Evolutionary conservation across 1,284 basidiomycete species (phyloP).

Genomic region (Cryptococcus floricola): DNA sequence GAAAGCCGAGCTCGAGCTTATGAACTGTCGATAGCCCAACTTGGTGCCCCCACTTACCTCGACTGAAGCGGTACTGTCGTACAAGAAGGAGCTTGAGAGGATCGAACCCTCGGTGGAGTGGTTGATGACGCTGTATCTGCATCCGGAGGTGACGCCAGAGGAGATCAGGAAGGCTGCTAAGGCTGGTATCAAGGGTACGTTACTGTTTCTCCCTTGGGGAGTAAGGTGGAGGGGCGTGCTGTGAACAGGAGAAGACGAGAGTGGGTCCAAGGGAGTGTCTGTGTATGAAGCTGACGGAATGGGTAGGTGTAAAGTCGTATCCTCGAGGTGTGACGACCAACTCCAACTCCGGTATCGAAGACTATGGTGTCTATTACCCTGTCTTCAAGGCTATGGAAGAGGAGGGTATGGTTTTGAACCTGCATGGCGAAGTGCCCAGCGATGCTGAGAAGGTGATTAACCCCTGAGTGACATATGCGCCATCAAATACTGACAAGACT

Average conservation of each 20-base stretch:
- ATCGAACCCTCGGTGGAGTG: slow-evolving; percentile 80
- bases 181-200: slow-evolving; percentile 73
- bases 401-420: slow-evolving; percentile 87
- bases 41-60: slow-evolving; percentile 86
- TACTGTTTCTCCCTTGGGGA: neutral
- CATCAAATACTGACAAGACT: neutral
- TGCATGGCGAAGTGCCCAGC: slow-evolving; percentile 97
- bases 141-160: slow-evolving; percentile 80
- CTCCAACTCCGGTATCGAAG: slow-evolving; percentile 93
- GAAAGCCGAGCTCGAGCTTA: neutral
- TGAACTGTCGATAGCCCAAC: slow-evolving; percentile 66
- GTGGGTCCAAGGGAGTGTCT: neutral
- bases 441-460: slow-evolving; percentile 65
- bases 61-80: slow-evolving; percentile 74
- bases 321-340: slow-evolving; percentile 98
- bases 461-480: neutral
- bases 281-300: slow-evolving; percentile 1
- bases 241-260: neutral
- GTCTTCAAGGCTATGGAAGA: slow-evolving; percentile 95
- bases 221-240: neutral
- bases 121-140: slow-evolving; percentile 94
- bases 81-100: slow-evolving; percentile 68
- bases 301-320: slow-evolving; percentile 88
- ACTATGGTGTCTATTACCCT: slow-evolving; percentile 90
- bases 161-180: slow-evolving; percentile 83